Evolutionary conservation across 495 filamentous ascomycete genomes (phyloP).

Genomic region (Penicillium simplicissimum): DNA sequence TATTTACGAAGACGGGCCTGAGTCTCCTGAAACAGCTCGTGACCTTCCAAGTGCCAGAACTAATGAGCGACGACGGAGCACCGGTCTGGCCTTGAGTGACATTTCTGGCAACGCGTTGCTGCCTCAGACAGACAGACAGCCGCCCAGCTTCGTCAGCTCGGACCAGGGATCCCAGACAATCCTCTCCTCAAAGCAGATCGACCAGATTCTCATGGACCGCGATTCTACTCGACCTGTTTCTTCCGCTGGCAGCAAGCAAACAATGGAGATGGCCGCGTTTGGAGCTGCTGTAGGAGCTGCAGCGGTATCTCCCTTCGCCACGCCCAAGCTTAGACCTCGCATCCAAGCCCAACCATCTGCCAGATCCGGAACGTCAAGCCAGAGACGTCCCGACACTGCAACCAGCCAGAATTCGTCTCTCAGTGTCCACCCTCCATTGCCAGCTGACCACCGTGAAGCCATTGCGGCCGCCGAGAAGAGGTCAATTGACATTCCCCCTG

Average conservation of each 20-base stretch:
- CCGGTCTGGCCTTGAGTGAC: conserved; percentile 41
- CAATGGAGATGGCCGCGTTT: conserved; percentile 30
- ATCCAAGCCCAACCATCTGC: conserved; percentile 37
- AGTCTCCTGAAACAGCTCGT: conserved; percentile 46
- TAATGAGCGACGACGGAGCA: conserved; percentile 44
- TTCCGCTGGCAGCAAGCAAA: conserved; percentile 36
- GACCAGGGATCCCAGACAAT: conserved; percentile 76
- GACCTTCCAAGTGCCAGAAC: conserved; percentile 32
- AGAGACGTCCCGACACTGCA: conserved; percentile 67
- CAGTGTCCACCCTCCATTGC: conserved; percentile 69
- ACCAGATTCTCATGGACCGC: conserved; percentile 59
- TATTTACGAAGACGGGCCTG: conserved; percentile 51
- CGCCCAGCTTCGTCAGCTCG: conserved; percentile 46
- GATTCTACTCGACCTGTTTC: conserved; percentile 33
- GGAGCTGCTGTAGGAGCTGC: conserved; percentile 7
- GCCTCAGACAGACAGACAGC: conserved; percentile 29
- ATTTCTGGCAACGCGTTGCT: conserved; percentile 47
- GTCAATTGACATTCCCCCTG: conserved; percentile 44
- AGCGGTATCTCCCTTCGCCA: conserved; percentile 37
- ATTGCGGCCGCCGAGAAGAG: conserved; percentile 76
- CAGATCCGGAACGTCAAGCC: conserved; percentile 30
- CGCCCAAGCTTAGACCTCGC: conserved; percentile 39
- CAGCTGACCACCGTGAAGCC: conserved; percentile 75
- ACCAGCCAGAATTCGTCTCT: conserved; percentile 56
- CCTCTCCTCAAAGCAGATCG: conserved; percentile 70